These are phyloP conservation scores for Penicillium capsulatum DNA, from an alignment of 2,329 filamentous ascomycete genomes.

Conservation along the genomic window DNA sequence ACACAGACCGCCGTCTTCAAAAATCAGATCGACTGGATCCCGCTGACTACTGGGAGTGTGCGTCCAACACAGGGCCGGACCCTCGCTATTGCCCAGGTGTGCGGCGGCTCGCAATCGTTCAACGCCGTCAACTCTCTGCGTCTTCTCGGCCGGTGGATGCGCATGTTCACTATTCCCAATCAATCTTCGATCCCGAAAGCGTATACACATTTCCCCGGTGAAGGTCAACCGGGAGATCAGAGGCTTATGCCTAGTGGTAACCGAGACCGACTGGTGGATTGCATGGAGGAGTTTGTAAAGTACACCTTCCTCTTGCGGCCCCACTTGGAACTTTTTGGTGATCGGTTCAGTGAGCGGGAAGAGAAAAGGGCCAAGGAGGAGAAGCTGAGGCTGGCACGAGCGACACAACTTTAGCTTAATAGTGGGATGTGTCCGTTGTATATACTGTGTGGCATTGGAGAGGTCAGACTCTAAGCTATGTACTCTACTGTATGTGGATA, in stretches of 20 bases:
- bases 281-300: constrained; percentile 68
- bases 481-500: constrained; percentile 3
- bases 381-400: constrained; percentile 6
- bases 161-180: constrained; percentile 65
- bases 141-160: constrained; percentile 65
- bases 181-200: constrained; percentile 61
- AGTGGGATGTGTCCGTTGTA: constrained; percentile 1
- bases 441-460: constrained; percentile 2
- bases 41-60: constrained; percentile 57
- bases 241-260: constrained; percentile 55
- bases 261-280: constrained; percentile 59
- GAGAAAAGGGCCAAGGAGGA: constrained; percentile 26
- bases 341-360: constrained; percentile 59
- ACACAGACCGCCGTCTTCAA: constrained; percentile 61
- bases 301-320: constrained; percentile 62
- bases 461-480: background rate
- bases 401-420: constrained; percentile 3
- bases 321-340: constrained; percentile 58
- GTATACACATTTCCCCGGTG: constrained; percentile 59
- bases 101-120: constrained; percentile 62
- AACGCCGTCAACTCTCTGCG: constrained; percentile 64
- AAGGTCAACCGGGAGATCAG: constrained; percentile 44
- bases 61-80: constrained; percentile 64
- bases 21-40: constrained; percentile 68
- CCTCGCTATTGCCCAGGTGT: constrained; percentile 59